Evolutionary conservation across 106 monocot genomes (phyloP).

Genomic region (Apostasia ramifera): DNA sequence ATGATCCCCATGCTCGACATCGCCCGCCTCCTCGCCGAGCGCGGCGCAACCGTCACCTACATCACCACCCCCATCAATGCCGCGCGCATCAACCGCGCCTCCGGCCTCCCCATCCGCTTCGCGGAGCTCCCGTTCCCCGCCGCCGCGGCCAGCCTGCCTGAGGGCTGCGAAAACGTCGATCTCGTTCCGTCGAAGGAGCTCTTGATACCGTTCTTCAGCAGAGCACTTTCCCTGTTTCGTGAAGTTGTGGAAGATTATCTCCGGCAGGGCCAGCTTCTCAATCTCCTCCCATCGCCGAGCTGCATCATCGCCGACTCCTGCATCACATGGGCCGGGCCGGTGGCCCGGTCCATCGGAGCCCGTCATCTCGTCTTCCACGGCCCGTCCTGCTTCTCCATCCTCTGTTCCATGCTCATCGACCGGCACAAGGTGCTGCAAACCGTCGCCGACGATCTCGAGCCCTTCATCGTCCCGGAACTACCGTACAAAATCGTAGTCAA

Average conservation of each 20-base stretch:
- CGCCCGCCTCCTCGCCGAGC: slow-evolving; percentile 21
- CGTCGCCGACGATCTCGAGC: slow-evolving; percentile 6
- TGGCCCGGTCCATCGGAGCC: slow-evolving; percentile 13
- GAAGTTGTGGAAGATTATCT: slow-evolving; percentile 4
- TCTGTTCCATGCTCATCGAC: slow-evolving; percentile 3
- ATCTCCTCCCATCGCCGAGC: not conserved
- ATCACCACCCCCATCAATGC: slow-evolving; percentile 35
- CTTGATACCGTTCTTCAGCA: slow-evolving; percentile 11
- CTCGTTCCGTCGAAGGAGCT: not conserved
- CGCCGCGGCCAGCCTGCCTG: slow-evolving; percentile 22
- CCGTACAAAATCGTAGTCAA: slow-evolving; percentile 23
- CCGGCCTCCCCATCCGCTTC: slow-evolving; percentile 11
- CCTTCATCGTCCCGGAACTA: slow-evolving; percentile 24
- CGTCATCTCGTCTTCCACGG: slow-evolving; percentile 23
- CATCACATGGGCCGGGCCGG: slow-evolving; percentile 10
- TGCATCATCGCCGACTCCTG: slow-evolving; percentile 32
- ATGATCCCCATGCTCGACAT: slow-evolving; percentile 35
- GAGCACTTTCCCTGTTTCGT: not conserved
- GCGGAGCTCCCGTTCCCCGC: slow-evolving; percentile 22
- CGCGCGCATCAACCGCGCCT: slow-evolving; percentile 4
- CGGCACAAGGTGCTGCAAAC: not conserved
- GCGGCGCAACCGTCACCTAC: slow-evolving; percentile 18
- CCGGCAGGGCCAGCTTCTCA: not conserved
- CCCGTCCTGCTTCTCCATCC: slow-evolving; percentile 19
- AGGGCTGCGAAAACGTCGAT: slow-evolving; percentile 35